These are phyloP conservation scores for Pseudomicrostroma phylloplanum DNA, from an alignment of 1,284 basidiomycete species.

Conservation along the genomic window DNA sequence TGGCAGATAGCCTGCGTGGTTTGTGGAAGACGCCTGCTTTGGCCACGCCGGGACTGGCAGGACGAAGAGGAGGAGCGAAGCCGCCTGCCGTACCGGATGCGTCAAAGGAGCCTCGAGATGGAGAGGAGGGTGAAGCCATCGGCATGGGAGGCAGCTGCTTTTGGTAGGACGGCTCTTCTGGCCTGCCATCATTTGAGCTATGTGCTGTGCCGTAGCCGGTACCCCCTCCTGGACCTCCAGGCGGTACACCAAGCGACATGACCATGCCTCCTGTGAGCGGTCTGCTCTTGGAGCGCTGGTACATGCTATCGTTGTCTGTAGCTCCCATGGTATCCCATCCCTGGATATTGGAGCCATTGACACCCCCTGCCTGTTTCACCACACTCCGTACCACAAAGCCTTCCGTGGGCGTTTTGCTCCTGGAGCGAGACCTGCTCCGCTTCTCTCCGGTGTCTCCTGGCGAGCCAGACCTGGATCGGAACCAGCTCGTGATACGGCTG, in stretches of 20 bases:
- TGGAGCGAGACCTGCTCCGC: not conserved
- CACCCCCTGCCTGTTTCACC: constrained; percentile 33
- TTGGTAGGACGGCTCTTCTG: constrained; percentile 12
- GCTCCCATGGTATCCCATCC: constrained; percentile 24
- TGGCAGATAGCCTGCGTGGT: not conserved
- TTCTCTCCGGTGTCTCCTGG: not conserved
- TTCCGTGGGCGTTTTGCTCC: not conserved
- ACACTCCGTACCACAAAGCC: constrained; percentile 38
- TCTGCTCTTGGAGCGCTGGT: constrained; percentile 24
- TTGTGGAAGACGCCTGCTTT: constrained; percentile 26
- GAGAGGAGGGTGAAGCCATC: constrained; percentile 10
- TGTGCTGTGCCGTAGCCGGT: constrained; percentile 33
- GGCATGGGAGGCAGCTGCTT: no score
- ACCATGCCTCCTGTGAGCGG: constrained; percentile 20
- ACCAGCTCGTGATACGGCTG: constrained; percentile 12
- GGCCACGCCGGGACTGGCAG: constrained; percentile 21
- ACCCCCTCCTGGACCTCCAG: constrained; percentile 41
- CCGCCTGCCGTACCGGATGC: not conserved
- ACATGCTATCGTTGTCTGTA: constrained; percentile 10
- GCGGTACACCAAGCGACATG: constrained; percentile 29
- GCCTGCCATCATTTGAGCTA: constrained; percentile 37
- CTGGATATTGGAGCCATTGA: constrained; percentile 20
- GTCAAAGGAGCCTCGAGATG: not conserved
- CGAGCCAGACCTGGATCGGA: constrained; percentile 11
- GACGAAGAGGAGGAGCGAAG: constrained; percentile 16